phyloP scores from a whole-genome alignment of 495 filamentous ascomycete genomes.

The Aspergillus avenaceus region DNA sequence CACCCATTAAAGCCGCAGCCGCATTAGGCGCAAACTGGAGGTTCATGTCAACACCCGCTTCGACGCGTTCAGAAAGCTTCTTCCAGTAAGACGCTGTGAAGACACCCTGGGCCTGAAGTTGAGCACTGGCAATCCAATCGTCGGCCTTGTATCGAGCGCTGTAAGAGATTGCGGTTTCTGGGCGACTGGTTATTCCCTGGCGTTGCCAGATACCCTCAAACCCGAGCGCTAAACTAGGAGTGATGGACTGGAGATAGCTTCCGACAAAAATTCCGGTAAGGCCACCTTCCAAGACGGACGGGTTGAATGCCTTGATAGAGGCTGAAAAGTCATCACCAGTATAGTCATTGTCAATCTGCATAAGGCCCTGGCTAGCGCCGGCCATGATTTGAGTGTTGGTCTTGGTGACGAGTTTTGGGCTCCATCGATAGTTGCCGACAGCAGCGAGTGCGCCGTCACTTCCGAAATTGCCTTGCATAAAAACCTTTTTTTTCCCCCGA shows the following conservation, averaged over 20 bases:
- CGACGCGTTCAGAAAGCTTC: conserved; percentile 87
- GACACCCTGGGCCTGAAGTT: conserved; percentile 77
- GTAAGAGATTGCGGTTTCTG: conserved; percentile 83
- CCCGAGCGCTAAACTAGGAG: conserved; percentile 81
- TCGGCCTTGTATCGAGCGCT: conserved; percentile 81
- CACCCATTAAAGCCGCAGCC: conserved; percentile 64
- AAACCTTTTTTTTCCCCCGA: conserved; percentile 67
- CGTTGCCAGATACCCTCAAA: conserved; percentile 94
- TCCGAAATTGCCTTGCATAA: conserved; percentile 92
- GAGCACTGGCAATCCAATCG: conserved; percentile 87
- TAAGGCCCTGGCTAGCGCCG: conserved; percentile 62
- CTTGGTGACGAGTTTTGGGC: conserved; percentile 70
- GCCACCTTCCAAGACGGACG: conserved; percentile 85
- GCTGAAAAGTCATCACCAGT: conserved; percentile 88
- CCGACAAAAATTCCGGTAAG: conserved; percentile 93
- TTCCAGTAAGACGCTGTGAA: conserved; percentile 95
- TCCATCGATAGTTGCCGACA: conserved; percentile 89
- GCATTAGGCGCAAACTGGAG: conserved; percentile 68
- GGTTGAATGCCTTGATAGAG: conserved; percentile 86
- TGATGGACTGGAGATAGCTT: conserved; percentile 90
- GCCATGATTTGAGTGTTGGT: conserved; percentile 75
- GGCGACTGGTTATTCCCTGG: conserved; percentile 66
- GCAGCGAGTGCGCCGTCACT: conserved; percentile 79
- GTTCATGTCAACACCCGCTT: conserved; percentile 93
- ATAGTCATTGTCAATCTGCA: conserved; percentile 92